phyloP scores from a whole-genome alignment of 2,329 filamentous ascomycete species.

The Rhexocercosporidium sp. region DNA sequence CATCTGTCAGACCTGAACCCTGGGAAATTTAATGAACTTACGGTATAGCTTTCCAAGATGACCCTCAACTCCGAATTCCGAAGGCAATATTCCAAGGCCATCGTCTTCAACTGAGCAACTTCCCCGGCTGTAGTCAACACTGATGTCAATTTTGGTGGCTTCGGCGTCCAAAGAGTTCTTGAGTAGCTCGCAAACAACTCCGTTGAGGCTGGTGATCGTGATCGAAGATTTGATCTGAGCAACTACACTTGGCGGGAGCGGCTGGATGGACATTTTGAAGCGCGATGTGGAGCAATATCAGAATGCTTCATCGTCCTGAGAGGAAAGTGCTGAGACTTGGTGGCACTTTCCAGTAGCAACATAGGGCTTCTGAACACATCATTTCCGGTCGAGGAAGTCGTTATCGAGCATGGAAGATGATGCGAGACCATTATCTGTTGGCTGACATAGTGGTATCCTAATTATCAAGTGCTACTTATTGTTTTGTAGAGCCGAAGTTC shows the following conservation, averaged over 20 bases:
- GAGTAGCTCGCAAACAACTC: constrained; percentile 72
- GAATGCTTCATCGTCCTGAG: neutral
- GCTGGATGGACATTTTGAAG: constrained; percentile 61
- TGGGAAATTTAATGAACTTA: constrained; percentile 49
- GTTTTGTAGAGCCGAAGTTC: too few species aligned
- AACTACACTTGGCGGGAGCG: constrained; percentile 71
- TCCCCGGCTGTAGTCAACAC: constrained; percentile 76
- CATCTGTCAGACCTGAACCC: constrained; percentile 28
- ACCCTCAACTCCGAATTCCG: constrained; percentile 73
- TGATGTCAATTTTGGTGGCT: constrained; percentile 70
- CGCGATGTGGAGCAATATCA: neutral
- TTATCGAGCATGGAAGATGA: neutral
- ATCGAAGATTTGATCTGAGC: constrained; percentile 85
- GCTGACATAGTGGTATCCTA: too few species aligned
- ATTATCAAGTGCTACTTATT: too few species aligned
- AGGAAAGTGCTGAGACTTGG: neutral
- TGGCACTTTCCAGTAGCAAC: constrained; percentile 23
- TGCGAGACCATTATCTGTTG: neutral
- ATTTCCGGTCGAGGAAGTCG: neutral
- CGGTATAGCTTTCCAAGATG: constrained; percentile 76
- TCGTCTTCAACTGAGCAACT: constrained; percentile 84
- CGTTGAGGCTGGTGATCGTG: constrained; percentile 75
- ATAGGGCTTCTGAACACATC: neutral
- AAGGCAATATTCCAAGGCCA: constrained; percentile 74
- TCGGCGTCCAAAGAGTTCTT: constrained; percentile 85